Evolutionary conservation across 2,329 filamentous ascomycete species (phyloP).

Genomic region (Claviceps sp.): DNA sequence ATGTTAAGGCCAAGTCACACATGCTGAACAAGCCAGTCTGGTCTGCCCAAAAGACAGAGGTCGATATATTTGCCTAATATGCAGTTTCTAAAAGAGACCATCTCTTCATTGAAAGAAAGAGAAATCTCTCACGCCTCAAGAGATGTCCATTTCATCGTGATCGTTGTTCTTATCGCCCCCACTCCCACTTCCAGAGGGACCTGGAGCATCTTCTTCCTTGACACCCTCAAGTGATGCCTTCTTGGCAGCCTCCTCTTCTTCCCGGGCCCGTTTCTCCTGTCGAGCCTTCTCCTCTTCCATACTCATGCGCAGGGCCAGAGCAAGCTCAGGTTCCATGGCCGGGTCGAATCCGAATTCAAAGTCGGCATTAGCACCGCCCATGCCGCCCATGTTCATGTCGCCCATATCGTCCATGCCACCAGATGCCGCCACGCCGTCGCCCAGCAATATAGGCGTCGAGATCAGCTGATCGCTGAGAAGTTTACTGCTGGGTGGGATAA

Average conservation of each 20-base stretch:
- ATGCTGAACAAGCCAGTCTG: neutral
- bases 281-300: constrained; percentile 96
- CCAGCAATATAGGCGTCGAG: constrained; percentile 77
- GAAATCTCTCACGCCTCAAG: constrained; percentile 24
- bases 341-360: constrained; percentile 77
- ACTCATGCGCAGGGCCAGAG: constrained; percentile 88
- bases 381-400: constrained; percentile 41
- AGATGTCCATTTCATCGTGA: constrained; percentile 58
- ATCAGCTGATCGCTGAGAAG: constrained; percentile 87
- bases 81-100: constrained; percentile 20
- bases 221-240: constrained; percentile 72
- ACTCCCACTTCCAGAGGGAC: constrained; percentile 29
- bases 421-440: constrained; percentile 49
- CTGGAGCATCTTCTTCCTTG: constrained; percentile 62
- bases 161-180: constrained; percentile 42
- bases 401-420: constrained; percentile 40
- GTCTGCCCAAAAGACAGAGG: neutral
- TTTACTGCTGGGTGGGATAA: constrained; percentile 82
- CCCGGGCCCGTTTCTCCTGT: constrained; percentile 71
- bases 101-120: neutral
- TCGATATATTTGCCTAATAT: constrained; percentile 4
- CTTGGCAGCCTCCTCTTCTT: constrained; percentile 57
- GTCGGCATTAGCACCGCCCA: constrained; percentile 50
- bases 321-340: constrained; percentile 81
- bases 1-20: neutral